A percentile compares a stretch with the other conserved stretches of the same genome.
Conservation (phyloP, 225 moss, liverwort and hornwort species). For the Climacium dendroides region DNA sequence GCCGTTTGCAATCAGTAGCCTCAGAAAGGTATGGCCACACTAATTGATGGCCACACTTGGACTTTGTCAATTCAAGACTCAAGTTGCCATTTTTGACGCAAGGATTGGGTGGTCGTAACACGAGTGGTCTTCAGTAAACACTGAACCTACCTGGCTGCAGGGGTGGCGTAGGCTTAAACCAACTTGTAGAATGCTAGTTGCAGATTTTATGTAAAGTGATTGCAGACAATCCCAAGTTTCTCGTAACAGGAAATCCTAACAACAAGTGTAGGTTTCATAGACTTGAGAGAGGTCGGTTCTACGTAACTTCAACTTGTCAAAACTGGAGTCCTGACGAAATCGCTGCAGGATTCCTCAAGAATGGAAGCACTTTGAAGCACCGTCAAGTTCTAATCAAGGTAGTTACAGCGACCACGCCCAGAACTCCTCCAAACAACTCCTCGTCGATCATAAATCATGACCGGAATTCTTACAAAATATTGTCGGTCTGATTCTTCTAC, state of each 20-base stretch:
- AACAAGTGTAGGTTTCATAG: no score
- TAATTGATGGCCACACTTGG: no score
- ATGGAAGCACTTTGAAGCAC: not conserved
- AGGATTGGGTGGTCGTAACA: no score
- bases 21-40: no score
- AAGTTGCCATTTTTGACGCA: not conserved
- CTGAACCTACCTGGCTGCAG: no score
- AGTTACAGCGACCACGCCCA: not conserved
- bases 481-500: not conserved
- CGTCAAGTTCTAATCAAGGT: not conserved
- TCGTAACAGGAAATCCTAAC: not conserved
- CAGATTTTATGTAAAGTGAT: fast-evolving
- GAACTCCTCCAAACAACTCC: not conserved
- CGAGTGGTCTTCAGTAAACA: no score
- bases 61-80: not conserved
- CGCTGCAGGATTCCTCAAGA: not conserved
- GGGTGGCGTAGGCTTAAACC: fast-evolving
- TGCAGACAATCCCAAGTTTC: fast-evolving
- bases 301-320: no score
- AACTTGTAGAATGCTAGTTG: not conserved
- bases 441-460: not conserved
- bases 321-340: no score
- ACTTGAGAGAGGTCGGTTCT: no score
- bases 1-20: not conserved
- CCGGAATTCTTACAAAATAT: not conserved